Conservation (phyloP, 2,329 filamentous ascomycete species). For the Cryphonectria radicalis region DNA sequence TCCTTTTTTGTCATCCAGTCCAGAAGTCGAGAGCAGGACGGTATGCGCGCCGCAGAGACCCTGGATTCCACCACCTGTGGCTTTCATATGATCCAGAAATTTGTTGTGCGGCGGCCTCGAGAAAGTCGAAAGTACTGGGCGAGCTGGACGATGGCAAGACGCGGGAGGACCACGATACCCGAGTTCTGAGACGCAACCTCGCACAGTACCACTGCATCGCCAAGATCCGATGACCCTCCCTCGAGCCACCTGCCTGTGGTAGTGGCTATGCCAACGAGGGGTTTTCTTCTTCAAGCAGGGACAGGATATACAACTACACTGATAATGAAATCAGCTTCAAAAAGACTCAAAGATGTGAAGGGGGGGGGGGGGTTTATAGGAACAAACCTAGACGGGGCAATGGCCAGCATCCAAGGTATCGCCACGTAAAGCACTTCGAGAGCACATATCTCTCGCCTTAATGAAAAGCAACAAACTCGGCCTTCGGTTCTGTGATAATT, state of each 20-base stretch:
- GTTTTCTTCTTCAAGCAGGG: neutral
- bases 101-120: neutral
- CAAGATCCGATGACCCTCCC: neutral
- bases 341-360: too few relatives aligned
- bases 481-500: too few relatives aligned
- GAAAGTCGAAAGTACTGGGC: conserved; percentile 9
- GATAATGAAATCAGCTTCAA: neutral
- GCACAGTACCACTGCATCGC: neutral
- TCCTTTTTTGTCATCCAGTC: too few relatives aligned
- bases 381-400: too few relatives aligned
- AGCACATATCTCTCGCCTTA: too few relatives aligned
- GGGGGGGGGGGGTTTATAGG: too few relatives aligned
- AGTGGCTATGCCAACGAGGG: neutral
- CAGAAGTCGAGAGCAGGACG: neutral
- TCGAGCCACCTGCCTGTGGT: conserved; percentile 3
- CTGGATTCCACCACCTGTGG: neutral
- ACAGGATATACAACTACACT: neutral
- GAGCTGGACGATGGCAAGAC: too few relatives aligned
- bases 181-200: conserved; percentile 6
- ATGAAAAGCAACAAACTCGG: too few relatives aligned
- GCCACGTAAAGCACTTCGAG: too few relatives aligned
- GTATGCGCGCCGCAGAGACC: neutral
- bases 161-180: conserved; percentile 1
- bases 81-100: neutral
- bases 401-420: too few relatives aligned